Conservation (phyloP, 2,329 filamentous ascomycete species). For the Aspergillus alliaceus region DNA sequence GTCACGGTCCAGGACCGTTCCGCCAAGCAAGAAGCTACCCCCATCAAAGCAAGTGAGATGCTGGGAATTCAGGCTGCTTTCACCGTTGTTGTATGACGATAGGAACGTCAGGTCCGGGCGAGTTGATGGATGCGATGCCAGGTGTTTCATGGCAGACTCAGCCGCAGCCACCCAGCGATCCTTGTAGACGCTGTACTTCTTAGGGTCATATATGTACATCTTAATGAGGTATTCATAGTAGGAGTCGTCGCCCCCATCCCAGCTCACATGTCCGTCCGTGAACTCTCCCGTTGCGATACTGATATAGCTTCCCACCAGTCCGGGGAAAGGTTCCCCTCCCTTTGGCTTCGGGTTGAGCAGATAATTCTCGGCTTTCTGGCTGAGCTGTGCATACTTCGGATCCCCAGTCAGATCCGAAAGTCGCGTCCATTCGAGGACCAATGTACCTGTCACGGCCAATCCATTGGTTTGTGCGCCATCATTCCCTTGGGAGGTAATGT, state of each 20-base stretch:
- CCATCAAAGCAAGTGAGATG: constrained; percentile 77
- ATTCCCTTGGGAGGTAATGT: constrained; percentile 55
- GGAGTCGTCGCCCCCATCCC: constrained; percentile 74
- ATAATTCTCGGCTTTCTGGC: constrained; percentile 67
- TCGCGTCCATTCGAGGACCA: constrained; percentile 82
- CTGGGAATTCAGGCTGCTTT: constrained; percentile 39
- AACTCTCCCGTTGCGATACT: constrained; percentile 67
- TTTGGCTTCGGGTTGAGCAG: constrained; percentile 66
- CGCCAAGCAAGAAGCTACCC: constrained; percentile 82
- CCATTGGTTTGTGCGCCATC: constrained; percentile 62
- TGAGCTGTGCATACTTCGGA: constrained; percentile 63
- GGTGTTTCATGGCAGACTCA: constrained; percentile 70
- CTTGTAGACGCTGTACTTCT: constrained; percentile 63
- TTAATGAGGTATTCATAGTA: constrained; percentile 92
- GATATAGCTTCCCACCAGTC: constrained; percentile 69
- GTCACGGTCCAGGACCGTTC: constrained; percentile 64
- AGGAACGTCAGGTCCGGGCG: constrained; percentile 71
- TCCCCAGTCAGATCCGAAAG: constrained; percentile 74
- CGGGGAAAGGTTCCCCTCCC: constrained; percentile 70
- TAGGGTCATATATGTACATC: constrained; percentile 78
- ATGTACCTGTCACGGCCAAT: constrained; percentile 72
- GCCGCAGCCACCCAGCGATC: constrained; percentile 75
- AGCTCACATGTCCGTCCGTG: constrained; percentile 66
- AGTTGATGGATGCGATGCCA: constrained; percentile 66
- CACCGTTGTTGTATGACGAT: constrained; percentile 37